Evolutionary conservation across 192 early-diverging fungal species (phyloP).

Genomic region (Backusella tarrabulga): DNA sequence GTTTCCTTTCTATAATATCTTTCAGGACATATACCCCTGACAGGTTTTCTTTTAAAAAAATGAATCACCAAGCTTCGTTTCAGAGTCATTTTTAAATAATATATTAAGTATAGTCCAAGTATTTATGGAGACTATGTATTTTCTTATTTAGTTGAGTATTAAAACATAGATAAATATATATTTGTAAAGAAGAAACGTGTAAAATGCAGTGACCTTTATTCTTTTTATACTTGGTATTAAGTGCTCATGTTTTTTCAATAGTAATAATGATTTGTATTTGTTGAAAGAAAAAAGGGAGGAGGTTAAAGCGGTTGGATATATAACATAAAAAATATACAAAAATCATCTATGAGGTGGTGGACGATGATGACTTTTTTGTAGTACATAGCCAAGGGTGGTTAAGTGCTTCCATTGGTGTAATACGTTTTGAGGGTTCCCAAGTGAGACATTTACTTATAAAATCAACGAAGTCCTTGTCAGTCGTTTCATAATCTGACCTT

Average conservation of each 20-base stretch:
- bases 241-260: neutral
- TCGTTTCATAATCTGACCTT: slow-evolving; percentile 51
- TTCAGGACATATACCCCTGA: no score
- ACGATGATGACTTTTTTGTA: neutral
- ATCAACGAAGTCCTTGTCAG: slow-evolving; percentile 81
- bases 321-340: slow-evolving; percentile 2
- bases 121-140: no score
- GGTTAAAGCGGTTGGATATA: neutral
- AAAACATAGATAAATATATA: neutral
- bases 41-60: no score
- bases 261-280: neutral
- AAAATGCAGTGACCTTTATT: neutral
- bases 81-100: no score
- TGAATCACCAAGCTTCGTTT: no score
- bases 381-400: slow-evolving; percentile 76
- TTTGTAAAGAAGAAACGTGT: neutral
- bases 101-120: no score
- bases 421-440: slow-evolving; percentile 90
- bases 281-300: neutral
- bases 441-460: slow-evolving; percentile 83
- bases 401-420: slow-evolving; percentile 84
- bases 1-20: no score
- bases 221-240: neutral
- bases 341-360: neutral
- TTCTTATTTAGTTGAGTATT: neutral